Evolutionary conservation across 306 rosid species (phyloP).

Genomic region (Datisca glomerata): DNA sequence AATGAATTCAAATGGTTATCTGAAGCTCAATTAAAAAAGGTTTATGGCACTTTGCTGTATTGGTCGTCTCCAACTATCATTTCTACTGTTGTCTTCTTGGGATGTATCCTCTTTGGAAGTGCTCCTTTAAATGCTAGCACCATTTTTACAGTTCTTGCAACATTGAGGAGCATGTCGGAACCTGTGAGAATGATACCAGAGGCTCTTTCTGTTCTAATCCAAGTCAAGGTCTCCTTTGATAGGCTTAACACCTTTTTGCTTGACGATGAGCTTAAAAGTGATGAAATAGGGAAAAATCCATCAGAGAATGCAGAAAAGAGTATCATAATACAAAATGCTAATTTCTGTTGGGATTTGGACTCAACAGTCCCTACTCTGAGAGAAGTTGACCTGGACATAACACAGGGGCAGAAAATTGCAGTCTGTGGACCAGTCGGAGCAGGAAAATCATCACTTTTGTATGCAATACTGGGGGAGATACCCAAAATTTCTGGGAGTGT

Average conservation of each 20-base stretch:
- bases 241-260: slow-evolving; percentile 46
- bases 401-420: slow-evolving; percentile 51
- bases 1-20: slow-evolving; percentile 56
- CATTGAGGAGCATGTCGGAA: slow-evolving; percentile 49
- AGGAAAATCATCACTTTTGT: slow-evolving; percentile 69
- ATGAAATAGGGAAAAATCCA: slow-evolving; percentile 12
- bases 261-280: slow-evolving; percentile 39
- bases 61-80: slow-evolving; percentile 70
- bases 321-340: slow-evolving; percentile 31
- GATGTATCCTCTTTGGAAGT: slow-evolving; percentile 33
- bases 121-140: slow-evolving; percentile 67
- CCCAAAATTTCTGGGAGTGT: slow-evolving; percentile 62
- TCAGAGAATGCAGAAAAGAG: slow-evolving; percentile 13
- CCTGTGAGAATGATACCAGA: slow-evolving; percentile 72
- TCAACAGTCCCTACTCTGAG: slow-evolving; percentile 30
- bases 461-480: slow-evolving; percentile 63
- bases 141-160: slow-evolving; percentile 62
- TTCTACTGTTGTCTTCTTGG: slow-evolving; percentile 45
- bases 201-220: slow-evolving; percentile 56
- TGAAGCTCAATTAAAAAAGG: slow-evolving; percentile 29
- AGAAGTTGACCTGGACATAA: slow-evolving; percentile 33
- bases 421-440: slow-evolving; percentile 75
- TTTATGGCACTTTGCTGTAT: slow-evolving; percentile 26
- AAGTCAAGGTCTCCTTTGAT: slow-evolving; percentile 63
- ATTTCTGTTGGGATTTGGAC: slow-evolving; percentile 58